Evolutionary conservation across 225 moss, liverwort and hornwort species (phyloP).

Genomic region (Polytrichum commune): DNA sequence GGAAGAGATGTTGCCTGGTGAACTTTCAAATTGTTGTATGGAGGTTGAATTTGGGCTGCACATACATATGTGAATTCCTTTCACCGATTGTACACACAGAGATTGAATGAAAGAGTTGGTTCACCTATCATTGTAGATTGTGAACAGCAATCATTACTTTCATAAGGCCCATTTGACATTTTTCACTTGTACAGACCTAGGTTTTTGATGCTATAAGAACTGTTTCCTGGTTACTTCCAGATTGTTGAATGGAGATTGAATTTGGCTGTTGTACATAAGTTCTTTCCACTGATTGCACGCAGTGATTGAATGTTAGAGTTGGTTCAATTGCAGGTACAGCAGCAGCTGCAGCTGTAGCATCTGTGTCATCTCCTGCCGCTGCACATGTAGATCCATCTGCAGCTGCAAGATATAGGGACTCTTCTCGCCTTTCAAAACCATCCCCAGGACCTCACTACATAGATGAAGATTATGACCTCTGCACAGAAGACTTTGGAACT

Average conservation of each 20-base stretch:
- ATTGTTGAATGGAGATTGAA: background rate
- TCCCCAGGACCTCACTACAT: slow-evolving; percentile 57
- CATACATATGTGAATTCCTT: background rate
- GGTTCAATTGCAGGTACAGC: slow-evolving; percentile 43
- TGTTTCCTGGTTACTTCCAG: background rate
- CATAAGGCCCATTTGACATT: no score
- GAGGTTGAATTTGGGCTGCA: background rate
- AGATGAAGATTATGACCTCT: slow-evolving; percentile 80
- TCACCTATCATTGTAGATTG: background rate
- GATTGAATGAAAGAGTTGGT: background rate
- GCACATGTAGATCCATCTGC: slow-evolving; percentile 63
- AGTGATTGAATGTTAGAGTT: no score
- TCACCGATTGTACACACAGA: no score
- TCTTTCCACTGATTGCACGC: no score
- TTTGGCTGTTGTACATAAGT: background rate
- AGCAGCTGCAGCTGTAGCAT: slow-evolving; percentile 62
- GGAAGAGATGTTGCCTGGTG: background rate
- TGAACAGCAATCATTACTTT: no score
- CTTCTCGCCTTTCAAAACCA: slow-evolving; percentile 58
- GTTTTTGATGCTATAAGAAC: background rate
- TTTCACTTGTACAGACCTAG: background rate
- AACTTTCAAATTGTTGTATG: background rate
- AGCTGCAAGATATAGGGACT: slow-evolving; percentile 48
- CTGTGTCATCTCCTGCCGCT: slow-evolving; percentile 54
- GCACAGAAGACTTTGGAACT: slow-evolving; percentile 47